These are phyloP conservation scores for Dothideomycetidae sp. DNA, from an alignment of 2,329 filamentous ascomycete species.

Conservation along the genomic window DNA sequence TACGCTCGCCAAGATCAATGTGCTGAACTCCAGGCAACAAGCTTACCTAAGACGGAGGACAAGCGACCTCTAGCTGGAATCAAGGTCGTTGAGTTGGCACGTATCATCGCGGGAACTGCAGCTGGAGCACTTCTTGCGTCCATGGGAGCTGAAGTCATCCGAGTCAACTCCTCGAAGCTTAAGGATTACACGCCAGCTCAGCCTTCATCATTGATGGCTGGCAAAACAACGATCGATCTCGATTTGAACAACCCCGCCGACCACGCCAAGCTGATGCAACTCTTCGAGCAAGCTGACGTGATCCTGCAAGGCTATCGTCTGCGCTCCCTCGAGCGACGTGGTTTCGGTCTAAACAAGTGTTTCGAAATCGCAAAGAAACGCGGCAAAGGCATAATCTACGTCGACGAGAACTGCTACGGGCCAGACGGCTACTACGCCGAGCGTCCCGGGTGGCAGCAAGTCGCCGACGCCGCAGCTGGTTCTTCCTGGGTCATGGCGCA, in stretches of 20 bases:
- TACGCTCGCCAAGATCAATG: conserved; percentile 28
- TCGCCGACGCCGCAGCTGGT: conserved; percentile 33
- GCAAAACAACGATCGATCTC: conserved; percentile 35
- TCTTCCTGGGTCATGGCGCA: conserved; percentile 26
- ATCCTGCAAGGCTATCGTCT: conserved; percentile 38
- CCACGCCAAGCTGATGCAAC: conserved; percentile 24
- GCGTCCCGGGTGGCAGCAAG: conserved; percentile 40
- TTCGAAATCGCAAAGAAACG: conserved; percentile 29
- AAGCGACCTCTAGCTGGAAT: conserved; percentile 11
- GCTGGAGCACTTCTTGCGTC: conserved; percentile 6
- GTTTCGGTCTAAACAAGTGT: conserved; percentile 29
- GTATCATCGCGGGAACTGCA: conserved; percentile 9
- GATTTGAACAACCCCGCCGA: conserved; percentile 30
- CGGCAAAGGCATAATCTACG: conserved; percentile 32
- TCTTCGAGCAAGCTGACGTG: conserved; percentile 37
- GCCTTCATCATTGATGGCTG: conserved; percentile 36
- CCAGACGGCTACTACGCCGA: conserved; percentile 35
- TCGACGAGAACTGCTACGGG: conserved; percentile 41
- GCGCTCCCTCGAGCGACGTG: conserved; percentile 33
- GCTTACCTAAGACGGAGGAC: conserved; percentile 11
- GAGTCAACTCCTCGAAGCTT: conserved; percentile 15
- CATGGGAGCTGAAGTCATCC: conserved; percentile 9
- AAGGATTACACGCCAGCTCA: conserved; percentile 26
- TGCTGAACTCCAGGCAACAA: conserved; percentile 28
- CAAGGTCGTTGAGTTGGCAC: conserved; percentile 8